phyloP scores from a whole-genome alignment of 805 yeast species.

The Komagataella mondaviorum region DNA sequence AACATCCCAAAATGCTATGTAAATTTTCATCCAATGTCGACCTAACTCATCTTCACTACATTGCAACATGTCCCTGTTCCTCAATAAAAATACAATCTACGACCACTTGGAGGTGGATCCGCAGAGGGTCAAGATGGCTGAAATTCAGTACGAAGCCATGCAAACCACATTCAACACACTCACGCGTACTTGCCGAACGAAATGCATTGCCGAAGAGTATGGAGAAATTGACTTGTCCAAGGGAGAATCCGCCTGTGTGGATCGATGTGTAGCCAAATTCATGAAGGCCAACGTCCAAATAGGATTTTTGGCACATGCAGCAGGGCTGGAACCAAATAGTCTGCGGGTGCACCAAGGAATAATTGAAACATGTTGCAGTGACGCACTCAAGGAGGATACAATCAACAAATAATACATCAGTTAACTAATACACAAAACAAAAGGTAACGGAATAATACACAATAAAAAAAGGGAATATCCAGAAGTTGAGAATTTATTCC shows the following conservation, averaged over 20 bases:
- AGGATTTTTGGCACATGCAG: constrained; percentile 35
- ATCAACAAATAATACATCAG: background rate
- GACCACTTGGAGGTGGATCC: constrained; percentile 41
- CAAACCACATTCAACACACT: constrained; percentile 40
- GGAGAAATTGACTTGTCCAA: constrained; percentile 76
- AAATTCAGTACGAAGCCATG: constrained; percentile 57
- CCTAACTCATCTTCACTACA: background rate
- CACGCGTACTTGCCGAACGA: constrained; percentile 46
- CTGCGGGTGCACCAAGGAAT: constrained; percentile 16
- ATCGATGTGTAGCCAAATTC: constrained; percentile 77
- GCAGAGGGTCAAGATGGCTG: constrained; percentile 48
- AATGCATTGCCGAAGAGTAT: constrained; percentile 79
- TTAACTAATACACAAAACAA: background rate
- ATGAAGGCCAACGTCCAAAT: constrained; percentile 56
- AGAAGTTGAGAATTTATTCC: background rate
- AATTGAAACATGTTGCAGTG: constrained; percentile 9
- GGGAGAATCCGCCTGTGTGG: constrained; percentile 75
- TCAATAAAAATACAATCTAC: constrained; percentile 27
- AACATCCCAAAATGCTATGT: background rate
- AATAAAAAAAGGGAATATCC: background rate
- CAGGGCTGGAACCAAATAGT: constrained; percentile 29
- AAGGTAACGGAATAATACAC: background rate
- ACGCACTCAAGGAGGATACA: background rate
- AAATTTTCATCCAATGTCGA: background rate
- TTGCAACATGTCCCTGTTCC: constrained; percentile 50